Evolutionary conservation across 2,329 filamentous ascomycete genomes (phyloP).

Genomic region (Fusarium incarnatum): DNA sequence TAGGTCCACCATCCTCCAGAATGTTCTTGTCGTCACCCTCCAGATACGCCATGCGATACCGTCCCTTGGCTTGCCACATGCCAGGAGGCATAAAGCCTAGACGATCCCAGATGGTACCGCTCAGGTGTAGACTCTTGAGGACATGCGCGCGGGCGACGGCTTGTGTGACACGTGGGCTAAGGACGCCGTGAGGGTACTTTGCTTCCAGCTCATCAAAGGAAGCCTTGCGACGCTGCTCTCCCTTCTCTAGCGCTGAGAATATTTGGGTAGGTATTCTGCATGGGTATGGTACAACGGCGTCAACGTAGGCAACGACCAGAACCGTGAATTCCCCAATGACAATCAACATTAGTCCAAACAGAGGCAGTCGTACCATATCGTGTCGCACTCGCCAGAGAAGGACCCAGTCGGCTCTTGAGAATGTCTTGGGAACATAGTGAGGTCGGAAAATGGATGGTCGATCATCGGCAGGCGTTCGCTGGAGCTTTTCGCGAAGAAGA

Average conservation of each 20-base stretch:
- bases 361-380: constrained; percentile 81
- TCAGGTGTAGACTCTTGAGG: constrained; percentile 58
- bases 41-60: constrained; percentile 70
- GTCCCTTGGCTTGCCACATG: constrained; percentile 66
- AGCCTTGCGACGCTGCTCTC: constrained; percentile 63
- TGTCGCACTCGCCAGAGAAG: constrained; percentile 74
- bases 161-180: constrained; percentile 49
- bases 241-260: constrained; percentile 64
- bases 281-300: constrained; percentile 78
- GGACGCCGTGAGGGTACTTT: constrained; percentile 51
- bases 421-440: constrained; percentile 49
- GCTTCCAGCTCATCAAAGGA: constrained; percentile 60
- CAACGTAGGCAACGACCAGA: constrained; percentile 77
- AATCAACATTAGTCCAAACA: constrained; percentile 80
- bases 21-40: constrained; percentile 78
- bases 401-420: constrained; percentile 76
- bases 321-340: constrained; percentile 90
- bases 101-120: constrained; percentile 63
- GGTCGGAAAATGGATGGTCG: constrained; percentile 56
- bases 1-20: constrained; percentile 67
- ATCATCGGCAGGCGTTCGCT: constrained; percentile 65
- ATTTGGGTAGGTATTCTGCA: constrained; percentile 86
- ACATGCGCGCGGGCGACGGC: constrained; percentile 53
- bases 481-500: constrained; percentile 60
- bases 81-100: constrained; percentile 60